These are phyloP conservation scores for Aspergillus felis DNA, from an alignment of 2,329 filamentous ascomycete species.

Conservation along the genomic window DNA sequence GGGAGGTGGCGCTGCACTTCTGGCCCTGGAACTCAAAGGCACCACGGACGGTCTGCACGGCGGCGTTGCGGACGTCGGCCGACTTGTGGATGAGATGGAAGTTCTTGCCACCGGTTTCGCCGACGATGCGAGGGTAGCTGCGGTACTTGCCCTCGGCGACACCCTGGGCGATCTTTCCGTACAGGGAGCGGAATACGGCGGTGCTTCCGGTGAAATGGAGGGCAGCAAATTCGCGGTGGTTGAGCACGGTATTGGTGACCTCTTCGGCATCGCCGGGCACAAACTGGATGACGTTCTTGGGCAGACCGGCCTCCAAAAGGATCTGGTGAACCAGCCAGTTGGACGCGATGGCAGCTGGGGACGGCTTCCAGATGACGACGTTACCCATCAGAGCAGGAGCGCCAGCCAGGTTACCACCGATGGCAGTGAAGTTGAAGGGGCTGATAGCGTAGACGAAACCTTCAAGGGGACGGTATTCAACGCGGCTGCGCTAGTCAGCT, in stretches of 20 bases:
- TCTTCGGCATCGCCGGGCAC: constrained; percentile 82
- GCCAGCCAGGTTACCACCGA: constrained; percentile 79
- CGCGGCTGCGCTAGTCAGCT: constrained; percentile 47
- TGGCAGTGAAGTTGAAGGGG: constrained; percentile 97
- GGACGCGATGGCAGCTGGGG: constrained; percentile 78
- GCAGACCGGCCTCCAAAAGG: constrained; percentile 84
- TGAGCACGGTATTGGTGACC: constrained; percentile 72
- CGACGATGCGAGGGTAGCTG: constrained; percentile 83
- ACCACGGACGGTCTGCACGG: constrained; percentile 75
- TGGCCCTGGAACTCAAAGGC: constrained; percentile 91
- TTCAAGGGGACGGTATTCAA: constrained; percentile 85
- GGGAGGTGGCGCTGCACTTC: constrained; percentile 83
- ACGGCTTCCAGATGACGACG: constrained; percentile 97
- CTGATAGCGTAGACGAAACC: constrained; percentile 93
- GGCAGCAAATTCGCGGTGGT: constrained; percentile 77
- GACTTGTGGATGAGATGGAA: constrained; percentile 78
- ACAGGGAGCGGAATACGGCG: constrained; percentile 81
- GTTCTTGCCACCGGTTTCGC: constrained; percentile 91
- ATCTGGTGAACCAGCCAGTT: constrained; percentile 91
- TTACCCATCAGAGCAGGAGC: constrained; percentile 88
- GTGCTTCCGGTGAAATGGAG: constrained; percentile 95
- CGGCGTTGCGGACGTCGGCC: constrained; percentile 75
- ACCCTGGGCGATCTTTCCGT: constrained; percentile 77
- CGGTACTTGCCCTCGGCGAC: constrained; percentile 78
- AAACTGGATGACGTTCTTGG: constrained; percentile 87